Evolutionary conservation across 2,329 filamentous ascomycete species (phyloP).

Genomic region (Lachnellula arida): DNA sequence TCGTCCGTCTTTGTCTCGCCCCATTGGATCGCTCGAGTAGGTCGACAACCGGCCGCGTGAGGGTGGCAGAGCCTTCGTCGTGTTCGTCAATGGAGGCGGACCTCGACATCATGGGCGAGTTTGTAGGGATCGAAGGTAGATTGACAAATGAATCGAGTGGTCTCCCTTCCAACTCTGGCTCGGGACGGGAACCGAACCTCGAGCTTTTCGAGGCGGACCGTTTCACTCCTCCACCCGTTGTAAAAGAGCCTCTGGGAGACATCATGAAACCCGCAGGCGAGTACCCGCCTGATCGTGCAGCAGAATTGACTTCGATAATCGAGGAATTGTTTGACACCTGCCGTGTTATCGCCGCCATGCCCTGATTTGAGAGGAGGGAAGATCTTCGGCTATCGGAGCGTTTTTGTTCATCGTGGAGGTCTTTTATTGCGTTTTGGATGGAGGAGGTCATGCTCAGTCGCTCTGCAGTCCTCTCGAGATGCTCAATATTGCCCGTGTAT

Average conservation of each 20-base stretch:
- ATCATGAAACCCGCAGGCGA: conserved; percentile 64
- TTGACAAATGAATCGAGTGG: conserved; percentile 32
- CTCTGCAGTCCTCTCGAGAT: conserved; percentile 72
- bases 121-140: conserved; percentile 15
- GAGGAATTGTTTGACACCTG: conserved; percentile 49
- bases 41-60: conserved; percentile 22
- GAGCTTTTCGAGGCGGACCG: conserved; percentile 53
- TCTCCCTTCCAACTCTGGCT: conserved; percentile 32
- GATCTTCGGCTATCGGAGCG: conserved; percentile 63
- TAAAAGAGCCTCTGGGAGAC: conserved; percentile 59
- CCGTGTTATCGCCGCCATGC: conserved; percentile 30
- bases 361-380: conserved; percentile 51
- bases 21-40: conserved; percentile 12
- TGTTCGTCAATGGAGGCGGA: conserved; percentile 26
- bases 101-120: conserved; percentile 20
- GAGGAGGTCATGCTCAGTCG: conserved; percentile 67
- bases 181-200: conserved; percentile 29
- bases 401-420: conserved; percentile 67
- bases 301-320: conserved; percentile 65
- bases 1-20: conserved; percentile 18
- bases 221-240: conserved; percentile 42
- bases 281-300: conserved; percentile 64
- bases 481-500: conserved; percentile 63
- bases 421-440: conserved; percentile 72
- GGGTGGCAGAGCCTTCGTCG: conserved; percentile 23